Conservation (phyloP, 306 rosid genomes). For the Ormosia emarginata region DNA sequence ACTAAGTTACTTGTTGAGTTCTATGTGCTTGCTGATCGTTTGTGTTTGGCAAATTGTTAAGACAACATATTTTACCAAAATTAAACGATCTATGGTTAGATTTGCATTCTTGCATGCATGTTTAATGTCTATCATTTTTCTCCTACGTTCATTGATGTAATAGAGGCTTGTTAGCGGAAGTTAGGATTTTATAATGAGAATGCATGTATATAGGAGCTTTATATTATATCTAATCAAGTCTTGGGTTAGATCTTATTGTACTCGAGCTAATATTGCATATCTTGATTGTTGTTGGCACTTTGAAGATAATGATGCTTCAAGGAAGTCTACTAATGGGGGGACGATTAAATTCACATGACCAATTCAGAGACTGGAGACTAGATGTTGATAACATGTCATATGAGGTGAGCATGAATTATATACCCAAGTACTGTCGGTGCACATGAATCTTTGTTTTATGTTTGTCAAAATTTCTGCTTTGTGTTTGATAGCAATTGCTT, state of each 20-base stretch:
- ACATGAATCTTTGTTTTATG: background rate
- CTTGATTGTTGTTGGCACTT: conserved; percentile 6
- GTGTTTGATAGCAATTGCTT: conserved; percentile 64
- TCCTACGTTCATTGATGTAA: background rate
- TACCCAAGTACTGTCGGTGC: background rate
- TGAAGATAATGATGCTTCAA: conserved; percentile 79
- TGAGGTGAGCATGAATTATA: conserved; percentile 47
- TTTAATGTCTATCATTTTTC: background rate
- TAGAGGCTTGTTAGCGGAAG: background rate
- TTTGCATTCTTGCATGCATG: background rate
- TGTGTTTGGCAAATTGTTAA: background rate
- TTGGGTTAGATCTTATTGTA: background rate
- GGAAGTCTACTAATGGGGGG: conserved; percentile 73
- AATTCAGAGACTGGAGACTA: conserved; percentile 80
- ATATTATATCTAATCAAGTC: background rate
- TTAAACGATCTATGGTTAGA: background rate
- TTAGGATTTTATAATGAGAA: background rate
- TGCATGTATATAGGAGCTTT: background rate
- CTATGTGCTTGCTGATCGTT: background rate
- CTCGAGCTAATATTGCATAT: conserved; percentile 1
- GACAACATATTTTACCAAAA: background rate
- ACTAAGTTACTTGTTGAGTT: background rate
- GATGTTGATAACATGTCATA: conserved; percentile 95
- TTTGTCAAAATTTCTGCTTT: conserved; percentile 15
- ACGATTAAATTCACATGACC: conserved; percentile 58